Evolutionary conservation across 2,329 filamentous ascomycete species (phyloP), one percentile per base, ranked within the genome.

Genomic region (Ceratocystis smalleyi): DNA sequence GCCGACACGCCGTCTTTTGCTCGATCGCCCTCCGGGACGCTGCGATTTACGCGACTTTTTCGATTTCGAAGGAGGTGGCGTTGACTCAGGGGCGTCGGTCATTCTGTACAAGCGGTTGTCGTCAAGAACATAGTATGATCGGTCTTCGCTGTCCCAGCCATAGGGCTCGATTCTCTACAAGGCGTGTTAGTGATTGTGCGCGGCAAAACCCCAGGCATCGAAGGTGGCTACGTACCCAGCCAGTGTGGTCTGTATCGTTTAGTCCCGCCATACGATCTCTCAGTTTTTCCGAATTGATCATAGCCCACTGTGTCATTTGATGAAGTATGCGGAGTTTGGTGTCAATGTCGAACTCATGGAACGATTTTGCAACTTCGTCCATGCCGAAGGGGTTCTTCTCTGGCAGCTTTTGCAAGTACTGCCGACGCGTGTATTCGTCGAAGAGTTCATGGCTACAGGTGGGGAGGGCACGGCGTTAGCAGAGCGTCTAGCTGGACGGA

Each of bases 71-170:
- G 67, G 78, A 1, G 82, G 77, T 71, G 87, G 87, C n/a, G 79
- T 75, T 5, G 83, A 81, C 1, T 82, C 78, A 0, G 84, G 83
- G 30, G 87, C 81, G 66, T 95, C 89, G n/a, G 88, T 90, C 67
- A 87, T 80, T 64, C 91, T 88, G 73, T 99, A 99, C 51, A 99
- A 78, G 67, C 94, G 83, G 70, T 96, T 95, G 72, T 99, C 94
- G 70, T 97, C 92, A 2, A 99, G 81, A 2, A 97, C 86, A 71
- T 87, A 95, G 72, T 97, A 95, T 43, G 85, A 85, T 45, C 90
- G 86, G 68, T 95, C 91, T 59, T 96, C 80, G 24, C 84, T 81
- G 73, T 99, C 94, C 84, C 90, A 97, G 8, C 94, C 94, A 67
- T 87, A 85, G 0, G 88, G 87, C 70, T 92, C 88, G 69, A 94